Evolutionary conservation across 1,284 basidiomycete genomes (phyloP), one percentile per base, ranked within the genome.

Genomic region (Malassezia brasiliensis): DNA sequence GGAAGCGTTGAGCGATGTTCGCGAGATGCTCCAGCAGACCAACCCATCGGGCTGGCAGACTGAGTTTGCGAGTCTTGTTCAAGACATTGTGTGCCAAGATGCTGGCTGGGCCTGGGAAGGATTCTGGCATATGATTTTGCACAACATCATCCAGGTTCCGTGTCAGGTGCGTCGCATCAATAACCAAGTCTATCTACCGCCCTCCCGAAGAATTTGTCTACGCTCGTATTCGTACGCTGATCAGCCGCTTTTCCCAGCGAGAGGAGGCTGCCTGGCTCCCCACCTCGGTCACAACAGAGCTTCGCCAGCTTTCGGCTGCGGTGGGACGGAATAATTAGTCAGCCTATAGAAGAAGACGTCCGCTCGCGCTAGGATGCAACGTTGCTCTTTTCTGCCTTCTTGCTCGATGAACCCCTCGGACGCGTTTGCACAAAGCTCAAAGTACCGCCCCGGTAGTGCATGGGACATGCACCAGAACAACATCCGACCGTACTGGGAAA

Each of bases 1-100:
- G 32, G 67, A 68, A 0, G 72, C 77, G 0, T 77, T 81, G 11
- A 53, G 46, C 5, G 80, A 81, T 47, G 78, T 81, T 0, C 68
- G 66, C 32, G 68, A 74, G 4, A 69, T 80, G 61, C 72, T 81
- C 10, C 48, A 50, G 1, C 41, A 45, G 1, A 2, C 40, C 11
- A 25, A 32, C n/a, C 10, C 31, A 11, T 34, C 47, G 0, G 50
- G 20, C 15, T 71, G 68, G 68, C 49, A 60, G 30, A 1, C 17
- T 0, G 70, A 71, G 47, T 73, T 65, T 30, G 51, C 53, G 9
- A 38, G 14, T 1, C 31, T 66, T 15, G 66, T 71, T 0, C 66
- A 68, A 46, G 51, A 63, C 7, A 58, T 73, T 3, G 64, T 66
- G 8, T 40, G 56, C 2, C 39, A 65, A 25, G 68, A 73, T 39